Conservation (phyloP, 2,329 filamentous ascomycete genomes). For the Trichoderma harzianum region DNA sequence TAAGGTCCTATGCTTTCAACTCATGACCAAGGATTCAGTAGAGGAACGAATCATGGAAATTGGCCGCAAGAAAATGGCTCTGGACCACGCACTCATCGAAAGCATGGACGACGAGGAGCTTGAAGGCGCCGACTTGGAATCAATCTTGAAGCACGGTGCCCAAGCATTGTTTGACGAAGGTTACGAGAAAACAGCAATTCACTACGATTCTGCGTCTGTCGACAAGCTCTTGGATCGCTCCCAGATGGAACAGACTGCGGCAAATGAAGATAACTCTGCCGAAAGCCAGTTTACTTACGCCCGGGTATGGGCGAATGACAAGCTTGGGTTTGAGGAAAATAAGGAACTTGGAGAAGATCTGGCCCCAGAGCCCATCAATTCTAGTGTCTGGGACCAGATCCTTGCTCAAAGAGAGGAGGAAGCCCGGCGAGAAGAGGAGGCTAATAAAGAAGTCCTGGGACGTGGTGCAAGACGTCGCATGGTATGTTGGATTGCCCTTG, state of each 20-base stretch:
- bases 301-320: conserved; percentile 86
- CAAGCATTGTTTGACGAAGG: conserved; percentile 80
- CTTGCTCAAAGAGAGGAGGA: conserved; percentile 76
- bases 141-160: conserved; percentile 83
- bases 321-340: conserved; percentile 62
- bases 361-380: conserved; percentile 54
- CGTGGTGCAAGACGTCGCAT: conserved; percentile 72
- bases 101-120: conserved; percentile 83
- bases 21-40: conserved; percentile 83
- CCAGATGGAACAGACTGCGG: conserved; percentile 68
- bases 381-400: conserved; percentile 85
- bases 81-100: conserved; percentile 93
- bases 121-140: conserved; percentile 74
- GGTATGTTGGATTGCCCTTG: conserved; percentile 27
- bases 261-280: conserved; percentile 59
- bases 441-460: conserved; percentile 71
- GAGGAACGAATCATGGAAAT: conserved; percentile 97
- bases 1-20: conserved; percentile 91
- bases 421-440: conserved; percentile 68
- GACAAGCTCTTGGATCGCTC: conserved; percentile 88
- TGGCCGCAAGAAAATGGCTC: conserved; percentile 90
- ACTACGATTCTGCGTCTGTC: conserved; percentile 78
- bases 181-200: conserved; percentile 66
- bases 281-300: conserved; percentile 87
- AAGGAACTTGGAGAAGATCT: conserved; percentile 51